Evolutionary conservation across 2,329 filamentous ascomycete genomes (phyloP).

Genomic region (Colletotrichum limetticola): DNA sequence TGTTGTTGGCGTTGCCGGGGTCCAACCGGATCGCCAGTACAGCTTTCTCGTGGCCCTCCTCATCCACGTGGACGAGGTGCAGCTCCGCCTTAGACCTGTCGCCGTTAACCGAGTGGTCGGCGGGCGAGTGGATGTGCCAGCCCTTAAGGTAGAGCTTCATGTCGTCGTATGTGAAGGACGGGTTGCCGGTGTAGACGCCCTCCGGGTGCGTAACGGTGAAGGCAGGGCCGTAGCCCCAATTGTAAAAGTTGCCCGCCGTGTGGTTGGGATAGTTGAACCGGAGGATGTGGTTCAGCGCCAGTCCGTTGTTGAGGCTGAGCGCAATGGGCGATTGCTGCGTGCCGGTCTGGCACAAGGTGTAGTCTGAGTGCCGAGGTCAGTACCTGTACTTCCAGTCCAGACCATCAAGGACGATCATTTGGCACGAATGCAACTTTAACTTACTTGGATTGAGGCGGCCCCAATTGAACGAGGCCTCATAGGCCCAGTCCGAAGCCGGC

Average conservation of each 20-base stretch:
- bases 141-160: conserved; percentile 58
- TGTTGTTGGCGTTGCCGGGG: conserved; percentile 48
- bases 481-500: conserved; percentile 28
- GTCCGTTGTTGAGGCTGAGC: conserved; percentile 50
- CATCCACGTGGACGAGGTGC: conserved; percentile 59
- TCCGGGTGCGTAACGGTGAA: conserved; percentile 51
- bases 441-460: conserved; percentile 29
- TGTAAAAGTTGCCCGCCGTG: conserved; percentile 53
- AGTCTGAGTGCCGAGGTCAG: conserved; percentile 14
- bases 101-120: conserved; percentile 58
- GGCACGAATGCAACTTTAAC: background rate
- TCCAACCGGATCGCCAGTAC: conserved; percentile 60
- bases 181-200: conserved; percentile 48
- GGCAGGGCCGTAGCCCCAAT: conserved; percentile 60
- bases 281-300: conserved; percentile 51
- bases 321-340: conserved; percentile 62
- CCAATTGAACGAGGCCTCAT: conserved; percentile 35
- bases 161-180: conserved; percentile 56
- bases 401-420: background rate
- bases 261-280: conserved; percentile 52
- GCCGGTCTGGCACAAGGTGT: conserved; percentile 56
- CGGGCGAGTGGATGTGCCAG: conserved; percentile 63
- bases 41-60: conserved; percentile 51
- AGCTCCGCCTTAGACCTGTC: conserved; percentile 56
- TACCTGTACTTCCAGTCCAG: background rate